Evolutionary conservation across 495 filamentous ascomycete genomes (phyloP).

Genomic region (Durotheca rogersii): DNA sequence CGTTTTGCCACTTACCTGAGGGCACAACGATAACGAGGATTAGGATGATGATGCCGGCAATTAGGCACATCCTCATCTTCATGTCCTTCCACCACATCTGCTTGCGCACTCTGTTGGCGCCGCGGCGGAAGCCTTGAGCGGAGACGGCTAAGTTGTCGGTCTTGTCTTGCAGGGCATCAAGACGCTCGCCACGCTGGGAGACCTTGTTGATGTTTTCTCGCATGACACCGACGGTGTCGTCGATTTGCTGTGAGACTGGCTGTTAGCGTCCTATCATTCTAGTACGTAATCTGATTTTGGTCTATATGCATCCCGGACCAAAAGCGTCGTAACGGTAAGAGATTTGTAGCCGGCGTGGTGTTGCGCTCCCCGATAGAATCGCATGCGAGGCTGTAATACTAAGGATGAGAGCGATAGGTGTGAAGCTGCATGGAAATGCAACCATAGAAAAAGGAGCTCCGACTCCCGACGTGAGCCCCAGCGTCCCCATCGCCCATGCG

Average conservation of each 20-base stretch:
- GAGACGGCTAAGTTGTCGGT: constrained; percentile 88
- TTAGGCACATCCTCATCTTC: constrained; percentile 98
- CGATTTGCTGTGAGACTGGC: constrained; percentile 73
- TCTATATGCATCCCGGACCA: constrained; percentile 7
- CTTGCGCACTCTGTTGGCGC: constrained; percentile 93
- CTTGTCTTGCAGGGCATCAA: constrained; percentile 92
- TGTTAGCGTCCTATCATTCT: constrained; percentile 30
- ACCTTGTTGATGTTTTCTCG: constrained; percentile 93
- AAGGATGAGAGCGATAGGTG: not conserved
- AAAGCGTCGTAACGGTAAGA: constrained; percentile 7
- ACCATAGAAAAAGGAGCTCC: not conserved
- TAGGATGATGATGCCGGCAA: constrained; percentile 81
- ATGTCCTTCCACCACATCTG: constrained; percentile 87
- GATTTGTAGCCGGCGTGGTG: not conserved
- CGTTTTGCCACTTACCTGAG: constrained; percentile 58
- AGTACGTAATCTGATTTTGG: not conserved
- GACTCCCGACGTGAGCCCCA: no score
- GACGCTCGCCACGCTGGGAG: constrained; percentile 82
- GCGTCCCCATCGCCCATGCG: constrained; percentile 1
- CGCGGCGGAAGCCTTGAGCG: constrained; percentile 90
- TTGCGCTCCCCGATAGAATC: not conserved
- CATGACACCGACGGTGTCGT: constrained; percentile 90
- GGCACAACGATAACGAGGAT: constrained; percentile 91
- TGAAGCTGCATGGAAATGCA: not conserved
- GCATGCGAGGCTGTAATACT: not conserved